phyloP scores from a whole-genome alignment of 352 stramenopile species.

The Globisporangium nunn region DNA sequence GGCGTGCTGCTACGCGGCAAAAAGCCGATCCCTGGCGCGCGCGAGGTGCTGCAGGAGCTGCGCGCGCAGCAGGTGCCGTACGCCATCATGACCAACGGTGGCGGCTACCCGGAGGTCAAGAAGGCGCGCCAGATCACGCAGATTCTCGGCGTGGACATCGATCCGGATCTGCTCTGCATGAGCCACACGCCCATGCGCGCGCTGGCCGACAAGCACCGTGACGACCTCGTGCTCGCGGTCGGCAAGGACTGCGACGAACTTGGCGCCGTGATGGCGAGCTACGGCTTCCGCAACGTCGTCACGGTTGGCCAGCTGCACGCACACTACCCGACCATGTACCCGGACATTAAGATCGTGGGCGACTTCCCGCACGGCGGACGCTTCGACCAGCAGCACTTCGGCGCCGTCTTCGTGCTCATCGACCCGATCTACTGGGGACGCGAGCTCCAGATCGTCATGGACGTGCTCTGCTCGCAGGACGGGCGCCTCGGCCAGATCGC shows the following conservation, averaged over 20 bases:
- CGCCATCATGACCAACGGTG: constrained; percentile 84
- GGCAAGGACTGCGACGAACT: constrained; percentile 72
- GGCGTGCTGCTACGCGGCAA: constrained; percentile 76
- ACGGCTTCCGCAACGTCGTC: constrained; percentile 81
- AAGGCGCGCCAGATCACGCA: constrained; percentile 66
- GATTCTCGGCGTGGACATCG: constrained; percentile 59
- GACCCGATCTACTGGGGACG: constrained; percentile 55
- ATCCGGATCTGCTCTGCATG: constrained; percentile 48
- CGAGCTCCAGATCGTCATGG: constrained; percentile 53
- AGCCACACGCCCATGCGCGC: constrained; percentile 80
- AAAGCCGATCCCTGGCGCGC: constrained; percentile 56
- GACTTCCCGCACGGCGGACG: constrained; percentile 18
- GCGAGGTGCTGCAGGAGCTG: constrained; percentile 63
- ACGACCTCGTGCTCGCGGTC: constrained; percentile 74
- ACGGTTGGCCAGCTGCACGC: constrained; percentile 68
- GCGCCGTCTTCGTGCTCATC: constrained; percentile 49
- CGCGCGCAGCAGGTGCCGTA: constrained; percentile 52
- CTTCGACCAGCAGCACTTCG: constrained; percentile 31
- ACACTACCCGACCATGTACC: constrained; percentile 78
- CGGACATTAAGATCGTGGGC: constrained; percentile 53
- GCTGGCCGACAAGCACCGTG: constrained; percentile 49
- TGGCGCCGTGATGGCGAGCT: constrained; percentile 55
- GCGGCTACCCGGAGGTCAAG: constrained; percentile 69
- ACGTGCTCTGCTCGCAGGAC: constrained; percentile 40
- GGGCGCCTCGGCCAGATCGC: constrained; percentile 24